phyloP scores from a whole-genome alignment of 495 filamentous ascomycete genomes.

The Usnea hakonensis region DNA sequence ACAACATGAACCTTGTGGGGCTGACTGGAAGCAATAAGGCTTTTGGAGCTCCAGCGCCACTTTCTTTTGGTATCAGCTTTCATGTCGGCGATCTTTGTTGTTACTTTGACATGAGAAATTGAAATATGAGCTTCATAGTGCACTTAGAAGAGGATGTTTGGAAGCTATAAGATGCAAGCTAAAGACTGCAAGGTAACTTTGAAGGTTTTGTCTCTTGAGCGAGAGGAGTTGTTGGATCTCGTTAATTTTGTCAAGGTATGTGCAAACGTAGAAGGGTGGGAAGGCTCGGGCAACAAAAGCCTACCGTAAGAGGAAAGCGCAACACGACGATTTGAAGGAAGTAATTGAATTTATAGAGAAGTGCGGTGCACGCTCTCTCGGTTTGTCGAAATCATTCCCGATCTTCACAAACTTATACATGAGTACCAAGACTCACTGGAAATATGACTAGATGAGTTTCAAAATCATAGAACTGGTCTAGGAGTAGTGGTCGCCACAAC shows the following conservation, averaged over 20 bases:
- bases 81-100: not conserved
- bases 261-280: not conserved
- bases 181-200: not conserved
- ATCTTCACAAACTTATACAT: not conserved
- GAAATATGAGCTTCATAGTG: not conserved
- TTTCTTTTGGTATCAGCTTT: constrained; percentile 19
- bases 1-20: constrained; percentile 17
- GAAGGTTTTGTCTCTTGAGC: not conserved
- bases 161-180: not conserved
- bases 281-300: not conserved
- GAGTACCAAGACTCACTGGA: not conserved
- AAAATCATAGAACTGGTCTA: no score
- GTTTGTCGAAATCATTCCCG: not conserved
- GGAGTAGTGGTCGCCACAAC: not conserved
- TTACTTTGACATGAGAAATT: not conserved
- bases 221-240: not conserved
- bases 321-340: not conserved
- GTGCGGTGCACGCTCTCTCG: not conserved
- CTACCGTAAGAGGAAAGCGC: not conserved
- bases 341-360: not conserved
- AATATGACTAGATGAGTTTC: not conserved
- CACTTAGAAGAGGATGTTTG: not conserved
- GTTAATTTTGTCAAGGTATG: not conserved
- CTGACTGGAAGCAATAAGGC: constrained; percentile 16
- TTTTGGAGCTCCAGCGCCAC: constrained; percentile 22